Evolutionary conservation across 768 basidiomycete genomes (phyloP), one percentile per base, ranked within the genome.

Genomic region (Russula virescens): DNA sequence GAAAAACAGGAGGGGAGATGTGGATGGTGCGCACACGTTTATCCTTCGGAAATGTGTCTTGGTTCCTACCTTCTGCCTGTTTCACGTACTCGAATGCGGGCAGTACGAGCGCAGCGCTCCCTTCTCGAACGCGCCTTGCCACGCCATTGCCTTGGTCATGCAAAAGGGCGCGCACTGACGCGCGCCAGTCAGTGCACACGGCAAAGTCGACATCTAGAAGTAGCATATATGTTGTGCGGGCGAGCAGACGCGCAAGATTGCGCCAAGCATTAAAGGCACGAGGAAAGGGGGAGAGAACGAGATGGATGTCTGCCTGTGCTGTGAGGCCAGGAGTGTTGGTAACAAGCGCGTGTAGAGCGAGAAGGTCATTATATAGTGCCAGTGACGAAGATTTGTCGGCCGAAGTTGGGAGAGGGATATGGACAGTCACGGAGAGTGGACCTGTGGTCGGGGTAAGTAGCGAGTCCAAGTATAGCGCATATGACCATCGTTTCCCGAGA

Each of bases 161-260:
- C 40, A 60, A 52, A 21, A 60, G 45, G 10, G 42, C 47, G 21
- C 78, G 80, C 64, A 91, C 75, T 10, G 81, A 77, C 31, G 74
- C 71, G 61, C 88, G 80, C 73, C 92, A 90, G 75, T 91, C 84
- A 51, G 93, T 93, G 72, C 91, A 92, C 13, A 89, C 73, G 35
- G 82, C 86, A 72, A 95, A 94, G 72, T 94, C 92, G 64, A 94
- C 87, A 71, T 95, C 94, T 55, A 94, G 84, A 86, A 94, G 89
- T 85, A 94, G 89, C 61, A 94, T 82, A 67, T 83, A 91, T 66
- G 88, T 83, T 9, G 93, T 93, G 16, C 90, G 82, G 5, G 91
- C 87, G 69, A 92, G 91, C 55, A 91, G 77, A 46, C 93, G 84
- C 3, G 92, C 93, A 47, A 86, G 82, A 71, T 94, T 94, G 38